phyloP scores from a whole-genome alignment of 768 basidiomycete genomes.

The Dioszegia crocea region DNA sequence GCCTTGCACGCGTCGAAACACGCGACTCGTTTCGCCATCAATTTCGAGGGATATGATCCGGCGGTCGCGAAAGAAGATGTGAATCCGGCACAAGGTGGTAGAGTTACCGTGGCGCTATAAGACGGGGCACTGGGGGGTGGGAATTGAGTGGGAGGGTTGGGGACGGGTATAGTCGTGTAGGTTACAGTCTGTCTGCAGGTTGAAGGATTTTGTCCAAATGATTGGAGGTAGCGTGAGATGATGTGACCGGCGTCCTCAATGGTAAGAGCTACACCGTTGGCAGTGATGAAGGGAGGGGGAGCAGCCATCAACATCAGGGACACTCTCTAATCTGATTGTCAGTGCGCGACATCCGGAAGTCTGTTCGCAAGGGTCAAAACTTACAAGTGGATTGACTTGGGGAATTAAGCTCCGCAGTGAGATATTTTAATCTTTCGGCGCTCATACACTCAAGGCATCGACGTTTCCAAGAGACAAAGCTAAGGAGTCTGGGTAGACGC shows the following conservation, averaged over 20 bases:
- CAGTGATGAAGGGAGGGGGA: neutral
- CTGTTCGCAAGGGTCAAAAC: too few relatives aligned
- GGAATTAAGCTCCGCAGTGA: too few relatives aligned
- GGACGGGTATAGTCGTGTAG: slow-evolving; percentile 5
- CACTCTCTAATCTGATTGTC: neutral
- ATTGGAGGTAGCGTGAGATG: slow-evolving; percentile 17
- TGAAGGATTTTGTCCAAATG: slow-evolving; percentile 15
- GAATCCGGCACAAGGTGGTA: slow-evolving; percentile 12
- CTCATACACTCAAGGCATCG: too few relatives aligned
- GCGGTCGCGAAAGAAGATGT: neutral
- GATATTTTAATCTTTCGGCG: too few relatives aligned
- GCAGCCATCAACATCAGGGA: neutral
- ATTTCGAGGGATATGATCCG: slow-evolving; percentile 14
- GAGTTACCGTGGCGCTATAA: slow-evolving; percentile 15
- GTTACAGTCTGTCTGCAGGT: neutral
- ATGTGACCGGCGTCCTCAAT: slow-evolving; percentile 17
- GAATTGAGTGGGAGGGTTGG: neutral
- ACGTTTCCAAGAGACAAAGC: too few relatives aligned
- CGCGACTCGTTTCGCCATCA: slow-evolving; percentile 24
- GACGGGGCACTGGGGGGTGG: slow-evolving; percentile 14
- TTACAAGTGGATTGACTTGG: too few relatives aligned
- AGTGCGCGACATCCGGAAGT: too few relatives aligned
- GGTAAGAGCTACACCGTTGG: slow-evolving; percentile 12
- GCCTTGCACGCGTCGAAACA: slow-evolving; percentile 13
- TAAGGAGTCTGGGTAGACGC: too few relatives aligned